Base-by-base conservation (phyloP, 768 basidiomycete genomes). In the Trametes punicea region DNA sequence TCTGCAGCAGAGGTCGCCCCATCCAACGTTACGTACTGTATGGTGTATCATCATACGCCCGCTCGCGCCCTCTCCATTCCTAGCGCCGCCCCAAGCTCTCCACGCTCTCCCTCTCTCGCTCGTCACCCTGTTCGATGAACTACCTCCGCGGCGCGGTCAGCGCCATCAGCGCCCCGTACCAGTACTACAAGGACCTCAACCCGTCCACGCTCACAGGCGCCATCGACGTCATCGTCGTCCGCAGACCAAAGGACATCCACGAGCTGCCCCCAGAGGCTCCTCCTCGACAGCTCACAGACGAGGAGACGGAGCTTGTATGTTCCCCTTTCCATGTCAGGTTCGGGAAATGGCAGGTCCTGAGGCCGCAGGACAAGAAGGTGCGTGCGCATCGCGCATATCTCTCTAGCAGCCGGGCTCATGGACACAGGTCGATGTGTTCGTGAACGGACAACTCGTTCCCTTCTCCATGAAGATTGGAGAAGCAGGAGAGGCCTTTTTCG, bases 391-490 rank as follows among this genome's bases (percentile, higher is more conserved):
- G 15, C 4, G 16, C 33, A 16, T 13, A 5, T 30, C 31, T 46
- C 13, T 46, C 9, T 21, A 16, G 38, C 33, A 23, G 21, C 27
- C 20, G 16, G 39, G 34, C 44, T 46, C 44, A 18, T 27, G 36
- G 26, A 33, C 41, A 15, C 61, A 94, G 92, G 96, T 98, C 60
- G 90, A 86, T 59, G 82, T 98, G 30, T 82, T 83, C 47, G 85
- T 98, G 65, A 95, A 97, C 72, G 91, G 89, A 36, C 77, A 84
- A 63, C 79, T 81, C 40, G 88, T 94, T 53, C 96, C 96, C 0
- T 98, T 91, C 71, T 81, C 80, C 70, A 99, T 99, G 97, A 98
- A 99, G 78, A 93, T 98, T 59, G 95, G 94, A 36, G 97, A 98
- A 56, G 93, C 97, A 1, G 97, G 97, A 4, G 97, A 99, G 73